Evolutionary conservation across 2,329 filamentous ascomycete genomes (phyloP), one percentile per base, ranked within the genome.

Genomic region (Plectosphaerella plurivora): DNA sequence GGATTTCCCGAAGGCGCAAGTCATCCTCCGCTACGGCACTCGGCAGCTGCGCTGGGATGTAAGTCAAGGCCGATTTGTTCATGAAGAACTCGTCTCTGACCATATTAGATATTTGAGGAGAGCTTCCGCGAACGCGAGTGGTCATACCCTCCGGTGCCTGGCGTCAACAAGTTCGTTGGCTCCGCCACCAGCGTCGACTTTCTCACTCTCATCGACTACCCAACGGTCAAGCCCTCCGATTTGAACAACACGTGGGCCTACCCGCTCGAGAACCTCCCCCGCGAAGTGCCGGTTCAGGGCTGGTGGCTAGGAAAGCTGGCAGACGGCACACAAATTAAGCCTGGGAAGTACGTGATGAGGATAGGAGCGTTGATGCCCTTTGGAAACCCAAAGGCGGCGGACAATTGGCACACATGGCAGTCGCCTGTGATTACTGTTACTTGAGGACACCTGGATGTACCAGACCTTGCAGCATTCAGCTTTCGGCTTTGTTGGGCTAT

Each of bases 231-330:
- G 10, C 41, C 59, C 33, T 65, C 71, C 53, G 65, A 68, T 55
- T 67, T 67, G 15, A 63, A 70, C 24, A 68, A 73, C 52, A 70
- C 68, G 8, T 57, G 70, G 18, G 54, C 70, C 1, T 74, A 73
- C 54, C 72, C 72, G 1, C 52, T 71, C 12, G 63, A 58, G 36
- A 64, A 66, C 12, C 61, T 68, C 11, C 60, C 68, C 2, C 66
- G 72, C 4, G 65, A 65, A 7, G 64, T 64, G 18, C 57, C 59
- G 4, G 63, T 62, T 25, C 52, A 56, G 55, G 72, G 66, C 48
- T 73, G 68, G 65, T 74, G 72, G 72, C 71, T 74, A 20, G 71
- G 72, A 1, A 70, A 70, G 53, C 65, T 73, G 8, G 68, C 71
- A 7, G 71, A 74, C 52, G 71, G 71, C 3, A 67, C 69, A 9